Conservation (phyloP, 1,284 basidiomycete genomes). For the Naganishia sp. region DNA sequence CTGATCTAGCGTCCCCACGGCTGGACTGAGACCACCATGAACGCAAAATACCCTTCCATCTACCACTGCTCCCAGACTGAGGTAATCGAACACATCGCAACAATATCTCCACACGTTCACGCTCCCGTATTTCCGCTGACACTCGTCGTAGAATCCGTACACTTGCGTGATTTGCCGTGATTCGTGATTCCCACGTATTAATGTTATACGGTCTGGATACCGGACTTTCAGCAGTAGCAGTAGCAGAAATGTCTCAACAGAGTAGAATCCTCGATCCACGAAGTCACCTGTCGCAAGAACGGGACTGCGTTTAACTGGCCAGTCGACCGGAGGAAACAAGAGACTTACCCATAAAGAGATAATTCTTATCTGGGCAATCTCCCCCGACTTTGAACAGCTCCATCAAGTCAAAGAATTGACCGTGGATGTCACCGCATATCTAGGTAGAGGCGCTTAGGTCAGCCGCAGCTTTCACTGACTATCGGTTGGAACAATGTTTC, state of each 20-base stretch:
- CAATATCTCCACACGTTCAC: slow-evolving; percentile 97
- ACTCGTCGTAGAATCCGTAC: slow-evolving; percentile 99
- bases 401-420: slow-evolving; percentile 96
- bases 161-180: slow-evolving; percentile 99
- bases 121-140: slow-evolving; percentile 91
- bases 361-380: slow-evolving; percentile 92
- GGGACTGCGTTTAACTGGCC: not conserved
- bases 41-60: slow-evolving; percentile 92
- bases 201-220: slow-evolving; percentile 94
- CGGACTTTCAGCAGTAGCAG: slow-evolving; percentile 94
- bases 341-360: slow-evolving; percentile 92
- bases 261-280: slow-evolving; percentile 95
- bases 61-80: slow-evolving; percentile 89
- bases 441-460: slow-evolving; percentile 43
- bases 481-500: not conserved
- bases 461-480: not conserved
- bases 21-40: slow-evolving; percentile 90
- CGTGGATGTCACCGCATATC: slow-evolving; percentile 99
- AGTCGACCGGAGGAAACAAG: not conserved
- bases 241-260: slow-evolving; percentile 93
- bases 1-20: slow-evolving; percentile 80
- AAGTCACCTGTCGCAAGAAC: slow-evolving; percentile 68
- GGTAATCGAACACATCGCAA: slow-evolving; percentile 97
- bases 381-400: slow-evolving; percentile 96
- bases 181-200: slow-evolving; percentile 98